phyloP scores from a whole-genome alignment of 1,284 basidiomycete genomes.

The Sporisorium graminicola region DNA sequence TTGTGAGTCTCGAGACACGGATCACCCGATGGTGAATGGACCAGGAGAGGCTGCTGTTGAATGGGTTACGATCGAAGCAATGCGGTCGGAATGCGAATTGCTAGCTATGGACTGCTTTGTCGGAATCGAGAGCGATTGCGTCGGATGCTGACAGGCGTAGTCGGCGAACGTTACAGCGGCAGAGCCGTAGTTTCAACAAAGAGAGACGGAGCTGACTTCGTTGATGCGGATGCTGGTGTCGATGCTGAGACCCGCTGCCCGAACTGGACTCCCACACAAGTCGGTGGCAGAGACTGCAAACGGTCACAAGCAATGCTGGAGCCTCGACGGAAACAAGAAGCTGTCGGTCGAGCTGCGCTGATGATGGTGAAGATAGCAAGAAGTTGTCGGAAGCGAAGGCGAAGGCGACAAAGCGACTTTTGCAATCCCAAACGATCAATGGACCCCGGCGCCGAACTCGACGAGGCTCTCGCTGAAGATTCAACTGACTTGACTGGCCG shows the following conservation, averaged over 20 bases:
- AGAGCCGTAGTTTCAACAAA: background rate
- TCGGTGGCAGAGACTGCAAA: background rate
- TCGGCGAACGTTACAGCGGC: slow-evolving; percentile 16
- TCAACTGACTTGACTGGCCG: slow-evolving; percentile 11
- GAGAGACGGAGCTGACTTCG: background rate
- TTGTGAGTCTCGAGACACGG: slow-evolving; percentile 4
- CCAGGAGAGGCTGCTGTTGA: background rate
- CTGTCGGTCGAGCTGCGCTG: slow-evolving; percentile 1
- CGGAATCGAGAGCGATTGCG: background rate
- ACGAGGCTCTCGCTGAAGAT: background rate
- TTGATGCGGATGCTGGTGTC: background rate
- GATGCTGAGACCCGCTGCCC: slow-evolving; percentile 1
- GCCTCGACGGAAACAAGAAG: slow-evolving; percentile 1
- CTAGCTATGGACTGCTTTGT: slow-evolving; percentile 1
- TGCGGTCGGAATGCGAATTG: background rate
- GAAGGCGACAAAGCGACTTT: background rate
- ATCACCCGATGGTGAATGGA: slow-evolving; percentile 16
- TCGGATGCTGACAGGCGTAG: slow-evolving; percentile 8
- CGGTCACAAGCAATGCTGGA: background rate
- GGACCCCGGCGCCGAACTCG: slow-evolving; percentile 5
- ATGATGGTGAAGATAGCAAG: slow-evolving; percentile 3
- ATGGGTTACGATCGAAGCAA: background rate
- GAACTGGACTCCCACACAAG: background rate
- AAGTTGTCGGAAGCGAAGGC: background rate
- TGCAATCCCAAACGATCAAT: slow-evolving; percentile 2